phyloP scores from a whole-genome alignment of 306 rosid species.

The Lathyrus oleraceus region DNA sequence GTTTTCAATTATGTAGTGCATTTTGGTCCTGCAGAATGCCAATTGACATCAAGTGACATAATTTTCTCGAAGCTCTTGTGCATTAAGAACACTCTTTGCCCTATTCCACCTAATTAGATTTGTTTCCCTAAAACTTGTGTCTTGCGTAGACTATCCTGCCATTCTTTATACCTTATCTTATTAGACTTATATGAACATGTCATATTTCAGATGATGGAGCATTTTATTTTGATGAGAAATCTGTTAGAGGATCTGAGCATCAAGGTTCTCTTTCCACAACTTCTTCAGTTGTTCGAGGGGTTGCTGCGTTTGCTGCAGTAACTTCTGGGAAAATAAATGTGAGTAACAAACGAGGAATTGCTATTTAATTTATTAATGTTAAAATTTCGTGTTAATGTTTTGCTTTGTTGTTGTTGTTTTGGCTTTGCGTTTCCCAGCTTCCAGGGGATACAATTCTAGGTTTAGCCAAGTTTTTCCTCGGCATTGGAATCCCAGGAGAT shows the following conservation, averaged over 20 bases:
- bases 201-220: slow-evolving; percentile 79
- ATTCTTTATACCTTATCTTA: slow-evolving; percentile 20
- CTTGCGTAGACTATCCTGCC: slow-evolving; percentile 21
- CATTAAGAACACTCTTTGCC: slow-evolving; percentile 9
- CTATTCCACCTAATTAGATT: neutral
- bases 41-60: slow-evolving; percentile 4
- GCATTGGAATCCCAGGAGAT: slow-evolving; percentile 94
- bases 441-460: slow-evolving; percentile 81
- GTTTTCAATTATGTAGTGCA: slow-evolving; percentile 3
- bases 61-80: slow-evolving; percentile 29
- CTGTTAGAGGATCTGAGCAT: slow-evolving; percentile 63
- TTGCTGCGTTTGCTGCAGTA: slow-evolving; percentile 68
- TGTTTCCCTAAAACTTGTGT: neutral
- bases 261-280: slow-evolving; percentile 85
- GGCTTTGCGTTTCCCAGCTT: slow-evolving; percentile 61
- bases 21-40: neutral
- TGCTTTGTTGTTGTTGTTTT: slow-evolving; percentile 28
- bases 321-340: slow-evolving; percentile 79
- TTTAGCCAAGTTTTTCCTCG: slow-evolving; percentile 87
- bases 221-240: slow-evolving; percentile 84
- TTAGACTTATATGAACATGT: slow-evolving; percentile 23
- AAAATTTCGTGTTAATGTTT: slow-evolving; percentile 35
- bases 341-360: slow-evolving; percentile 32
- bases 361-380: slow-evolving; percentile 12
- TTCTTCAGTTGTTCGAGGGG: slow-evolving; percentile 88